Evolutionary conservation across 2,329 filamentous ascomycete genomes (phyloP), one percentile per base, ranked within the genome.

Genomic region (Fusarium succisae): DNA sequence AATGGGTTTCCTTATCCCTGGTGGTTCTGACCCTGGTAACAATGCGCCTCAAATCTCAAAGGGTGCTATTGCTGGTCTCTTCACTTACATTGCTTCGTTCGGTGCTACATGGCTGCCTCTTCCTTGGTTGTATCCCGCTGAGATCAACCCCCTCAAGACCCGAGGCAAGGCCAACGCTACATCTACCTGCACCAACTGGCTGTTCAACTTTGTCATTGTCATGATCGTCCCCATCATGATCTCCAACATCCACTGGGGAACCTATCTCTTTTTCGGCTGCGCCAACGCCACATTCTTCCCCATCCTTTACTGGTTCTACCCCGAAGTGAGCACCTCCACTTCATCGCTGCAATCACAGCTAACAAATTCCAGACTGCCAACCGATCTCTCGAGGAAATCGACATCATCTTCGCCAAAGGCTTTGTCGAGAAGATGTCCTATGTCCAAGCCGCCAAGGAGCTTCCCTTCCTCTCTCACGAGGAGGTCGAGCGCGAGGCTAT

Each of bases 31-130:
- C 5, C 70, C 70, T n/a, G 58, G 41, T 35, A 43, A n/a, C 20
- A 35, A 50, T 2, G 81, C 89, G 1, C 84, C 91, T 43, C 66
- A 70, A 11, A 71, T 70, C 12, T 90, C 91, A 6, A 93, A 92
- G 78, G 92, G 91, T 39, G 90, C 91, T 1, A 90, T 90, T 4
- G 90, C 92, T 6, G 91, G 91, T 64, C 82, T 93, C 18, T 93
- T 93, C 82, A 87, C 90, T 6, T 93, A 92, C 81, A 93, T 93
- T 76, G 89, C 90, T 9, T 91, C 90, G 63, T 93, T 92, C 72
- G 91, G 91, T 39, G 90, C 90, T 1, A 90, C 89, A 2, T 91
- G 89, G 87, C 79, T 92, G 12, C 90, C 90, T 22, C 85, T 91
- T 30, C 90, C 90, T 2, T 92, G 90, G 89, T 75, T 89, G 75